A percentile compares a stretch with the other conserved stretches of the same genome.
Evolutionary conservation across 768 basidiomycete species (phyloP).

Genomic region (Mycena chlorophos): DNA sequence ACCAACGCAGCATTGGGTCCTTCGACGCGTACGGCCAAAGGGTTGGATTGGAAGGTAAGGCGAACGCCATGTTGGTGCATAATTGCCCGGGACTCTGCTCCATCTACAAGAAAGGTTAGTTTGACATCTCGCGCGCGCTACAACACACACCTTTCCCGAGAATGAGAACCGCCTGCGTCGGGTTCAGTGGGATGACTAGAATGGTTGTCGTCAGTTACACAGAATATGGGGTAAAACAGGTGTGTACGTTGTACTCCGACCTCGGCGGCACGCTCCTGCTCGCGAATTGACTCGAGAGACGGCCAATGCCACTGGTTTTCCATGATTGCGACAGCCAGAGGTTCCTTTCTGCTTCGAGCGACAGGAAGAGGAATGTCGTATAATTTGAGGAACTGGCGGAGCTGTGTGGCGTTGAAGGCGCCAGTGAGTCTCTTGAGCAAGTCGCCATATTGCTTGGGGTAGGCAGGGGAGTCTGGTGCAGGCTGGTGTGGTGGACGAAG

Average conservation of each 20-base stretch:
- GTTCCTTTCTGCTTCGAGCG: constrained; percentile 39
- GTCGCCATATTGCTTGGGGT: constrained; percentile 53
- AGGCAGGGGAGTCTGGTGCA: constrained; percentile 42
- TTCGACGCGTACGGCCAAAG: constrained; percentile 59
- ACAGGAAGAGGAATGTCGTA: constrained; percentile 43
- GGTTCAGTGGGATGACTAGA: constrained; percentile 56
- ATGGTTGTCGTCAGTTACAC: constrained; percentile 5
- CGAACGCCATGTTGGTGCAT: constrained; percentile 63
- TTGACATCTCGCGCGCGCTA: not conserved
- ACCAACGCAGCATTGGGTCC: constrained; percentile 57
- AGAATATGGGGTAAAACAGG: constrained; percentile 24
- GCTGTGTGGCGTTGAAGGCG: constrained; percentile 65
- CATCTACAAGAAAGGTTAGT: constrained; percentile 47
- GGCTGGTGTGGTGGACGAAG: constrained; percentile 47
- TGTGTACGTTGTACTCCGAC: constrained; percentile 48
- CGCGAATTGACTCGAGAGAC: constrained; percentile 52
- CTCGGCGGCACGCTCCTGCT: constrained; percentile 49
- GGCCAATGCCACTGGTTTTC: constrained; percentile 73
- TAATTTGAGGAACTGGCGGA: constrained; percentile 52
- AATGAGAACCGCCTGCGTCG: constrained; percentile 65
- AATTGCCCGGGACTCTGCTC: constrained; percentile 57
- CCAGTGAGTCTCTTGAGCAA: constrained; percentile 54
- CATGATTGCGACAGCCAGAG: constrained; percentile 53
- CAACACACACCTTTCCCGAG: constrained; percentile 61
- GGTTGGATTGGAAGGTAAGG: constrained; percentile 55